These are phyloP conservation scores for Aspergillus intermedius DNA, from an alignment of 2,329 filamentous ascomycete species.

Conservation along the genomic window DNA sequence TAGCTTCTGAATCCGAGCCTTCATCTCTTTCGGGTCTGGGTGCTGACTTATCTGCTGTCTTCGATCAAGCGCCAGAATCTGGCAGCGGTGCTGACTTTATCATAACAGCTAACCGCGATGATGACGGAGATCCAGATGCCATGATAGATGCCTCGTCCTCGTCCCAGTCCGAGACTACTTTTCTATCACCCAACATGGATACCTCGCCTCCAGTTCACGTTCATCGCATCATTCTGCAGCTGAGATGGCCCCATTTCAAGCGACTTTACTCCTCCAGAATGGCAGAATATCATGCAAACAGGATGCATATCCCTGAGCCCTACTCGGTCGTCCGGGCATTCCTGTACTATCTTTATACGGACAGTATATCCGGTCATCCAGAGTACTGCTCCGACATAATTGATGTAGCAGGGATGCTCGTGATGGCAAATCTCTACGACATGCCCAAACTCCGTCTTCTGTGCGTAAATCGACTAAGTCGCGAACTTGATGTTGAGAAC, in stretches of 20 bases:
- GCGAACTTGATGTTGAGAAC: constrained; percentile 89
- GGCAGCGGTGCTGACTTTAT: constrained; percentile 86
- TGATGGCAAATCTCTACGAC: constrained; percentile 98
- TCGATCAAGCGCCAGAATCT: constrained; percentile 76
- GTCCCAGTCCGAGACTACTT: constrained; percentile 22
- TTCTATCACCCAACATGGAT: constrained; percentile 29
- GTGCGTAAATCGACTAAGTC: constrained; percentile 81
- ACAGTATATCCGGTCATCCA: constrained; percentile 65
- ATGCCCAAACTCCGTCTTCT: constrained; percentile 87
- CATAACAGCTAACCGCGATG: constrained; percentile 80
- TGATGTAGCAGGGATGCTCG: constrained; percentile 86
- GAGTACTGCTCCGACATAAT: constrained; percentile 59
- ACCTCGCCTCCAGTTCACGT: constrained; percentile 86
- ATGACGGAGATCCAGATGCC: constrained; percentile 49
- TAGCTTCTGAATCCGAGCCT: constrained; percentile 48
- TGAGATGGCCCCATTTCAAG: constrained; percentile 94
- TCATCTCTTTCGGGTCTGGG: constrained; percentile 62
- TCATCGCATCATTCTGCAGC: constrained; percentile 87
- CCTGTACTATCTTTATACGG: constrained; percentile 92
- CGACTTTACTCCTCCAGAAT: constrained; percentile 89
- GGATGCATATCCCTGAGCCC: constrained; percentile 95
- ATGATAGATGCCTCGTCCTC: constrained; percentile 33
- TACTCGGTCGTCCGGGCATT: constrained; percentile 93
- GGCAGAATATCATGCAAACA: constrained; percentile 94
- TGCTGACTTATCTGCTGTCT: constrained; percentile 75